Conservation (phyloP, 2,329 filamentous ascomycete species). For the Berkeleyomyces basicola region DNA sequence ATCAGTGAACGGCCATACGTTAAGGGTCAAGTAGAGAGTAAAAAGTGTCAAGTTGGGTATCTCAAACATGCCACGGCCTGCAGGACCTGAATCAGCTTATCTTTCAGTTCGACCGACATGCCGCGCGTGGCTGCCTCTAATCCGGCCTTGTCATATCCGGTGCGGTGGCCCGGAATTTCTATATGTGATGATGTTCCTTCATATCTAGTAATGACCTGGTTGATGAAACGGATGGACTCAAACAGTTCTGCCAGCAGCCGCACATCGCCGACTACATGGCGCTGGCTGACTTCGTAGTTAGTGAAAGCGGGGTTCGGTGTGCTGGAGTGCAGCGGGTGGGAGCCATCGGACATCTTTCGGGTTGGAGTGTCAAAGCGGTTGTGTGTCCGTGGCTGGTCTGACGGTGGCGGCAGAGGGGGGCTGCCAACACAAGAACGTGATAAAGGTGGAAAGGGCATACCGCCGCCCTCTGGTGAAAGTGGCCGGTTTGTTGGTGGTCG, state of each 20-base stretch:
- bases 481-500: neutral
- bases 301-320: neutral
- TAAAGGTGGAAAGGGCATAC: neutral
- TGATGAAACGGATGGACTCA: neutral
- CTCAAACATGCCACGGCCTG: constrained; percentile 1
- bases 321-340: neutral
- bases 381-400: neutral
- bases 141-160: constrained; percentile 2
- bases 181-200: neutral
- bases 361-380: neutral
- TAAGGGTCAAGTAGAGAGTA: neutral
- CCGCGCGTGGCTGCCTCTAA: neutral
- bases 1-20: neutral
- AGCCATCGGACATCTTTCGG: neutral
- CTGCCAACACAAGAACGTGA: neutral
- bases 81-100: constrained; percentile 4
- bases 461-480: neutral
- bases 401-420: neutral
- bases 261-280: neutral
- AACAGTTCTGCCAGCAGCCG: neutral
- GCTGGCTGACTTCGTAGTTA: neutral
- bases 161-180: neutral
- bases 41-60: neutral
- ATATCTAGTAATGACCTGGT: neutral
- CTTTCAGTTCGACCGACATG: neutral